Evolutionary conservation across 805 yeast species (phyloP).

Genomic region (Saturnispora sekii): DNA sequence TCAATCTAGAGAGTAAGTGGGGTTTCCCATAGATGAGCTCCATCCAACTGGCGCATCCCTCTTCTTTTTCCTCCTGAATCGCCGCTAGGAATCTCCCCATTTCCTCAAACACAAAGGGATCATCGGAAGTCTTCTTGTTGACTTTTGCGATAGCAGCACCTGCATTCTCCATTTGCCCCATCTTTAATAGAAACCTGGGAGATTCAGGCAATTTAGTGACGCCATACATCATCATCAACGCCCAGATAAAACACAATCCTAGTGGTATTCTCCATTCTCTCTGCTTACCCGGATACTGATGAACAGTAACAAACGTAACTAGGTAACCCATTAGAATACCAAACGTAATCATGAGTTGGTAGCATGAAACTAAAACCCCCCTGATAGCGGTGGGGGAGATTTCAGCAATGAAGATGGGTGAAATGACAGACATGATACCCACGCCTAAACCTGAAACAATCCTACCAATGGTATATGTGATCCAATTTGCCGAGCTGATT

Average conservation of each 20-base stretch:
- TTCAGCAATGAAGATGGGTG: conserved; percentile 90
- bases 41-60: conserved; percentile 53
- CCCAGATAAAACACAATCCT: conserved; percentile 84
- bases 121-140: conserved; percentile 51
- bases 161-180: conserved; percentile 57
- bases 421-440: conserved; percentile 85
- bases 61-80: conserved; percentile 44
- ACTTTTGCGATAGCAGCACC: conserved; percentile 45
- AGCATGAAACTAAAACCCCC: conserved; percentile 83
- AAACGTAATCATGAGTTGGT: conserved; percentile 84
- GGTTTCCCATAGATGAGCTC: conserved; percentile 61
- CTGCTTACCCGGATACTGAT: conserved; percentile 57
- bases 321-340: conserved; percentile 95
- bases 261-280: conserved; percentile 77
- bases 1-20: conserved; percentile 67
- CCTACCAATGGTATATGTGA: conserved; percentile 78
- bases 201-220: conserved; percentile 90
- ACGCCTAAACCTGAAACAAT: conserved; percentile 94
- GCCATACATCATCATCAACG: conserved; percentile 62
- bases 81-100: conserved; percentile 27
- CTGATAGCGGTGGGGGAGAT: conserved; percentile 89
- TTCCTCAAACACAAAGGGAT: conserved; percentile 50
- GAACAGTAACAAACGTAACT: conserved; percentile 64
- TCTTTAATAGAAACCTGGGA: conserved; percentile 78
- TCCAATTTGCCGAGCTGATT: conserved; percentile 56